A percentile compares a stretch with the other conserved stretches of the same genome.
phyloP scores from a whole-genome alignment of 106 monocot genomes.

The Posidonia australis region DNA sequence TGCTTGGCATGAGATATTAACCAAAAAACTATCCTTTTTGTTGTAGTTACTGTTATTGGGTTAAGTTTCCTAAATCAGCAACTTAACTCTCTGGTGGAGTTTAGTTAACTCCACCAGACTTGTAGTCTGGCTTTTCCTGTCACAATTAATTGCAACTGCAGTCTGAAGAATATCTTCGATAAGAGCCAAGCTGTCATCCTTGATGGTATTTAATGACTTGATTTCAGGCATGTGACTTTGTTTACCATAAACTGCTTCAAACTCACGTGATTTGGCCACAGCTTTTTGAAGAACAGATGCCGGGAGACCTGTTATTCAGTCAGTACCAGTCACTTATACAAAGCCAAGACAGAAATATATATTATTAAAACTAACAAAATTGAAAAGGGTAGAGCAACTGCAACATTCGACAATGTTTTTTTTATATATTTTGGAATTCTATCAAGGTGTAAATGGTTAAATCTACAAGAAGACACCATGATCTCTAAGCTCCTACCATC shows the following conservation, averaged over 20 bases:
- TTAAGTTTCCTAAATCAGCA: constrained; percentile 3
- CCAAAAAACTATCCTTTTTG: too few species aligned
- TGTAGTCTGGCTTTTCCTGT: constrained; percentile 4
- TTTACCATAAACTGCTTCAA: constrained; percentile 53
- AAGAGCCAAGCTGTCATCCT: constrained; percentile 15
- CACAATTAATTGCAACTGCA: constrained; percentile 11
- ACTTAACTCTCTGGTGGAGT: constrained; percentile 36
- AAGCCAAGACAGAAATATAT: background rate
- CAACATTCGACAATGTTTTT: too few species aligned
- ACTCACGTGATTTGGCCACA: constrained; percentile 54
- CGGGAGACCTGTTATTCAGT: constrained; percentile 51
- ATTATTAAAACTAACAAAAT: background rate
- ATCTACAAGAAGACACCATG: background rate
- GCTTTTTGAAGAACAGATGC: constrained; percentile 66
- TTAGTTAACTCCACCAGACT: constrained; percentile 17
- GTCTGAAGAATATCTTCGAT: constrained; percentile 25
- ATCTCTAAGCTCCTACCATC: too few species aligned
- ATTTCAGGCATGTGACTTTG: background rate
- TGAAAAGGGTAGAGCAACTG: background rate
- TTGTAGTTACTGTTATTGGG: background rate
- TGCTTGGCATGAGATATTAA: too few species aligned
- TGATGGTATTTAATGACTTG: background rate
- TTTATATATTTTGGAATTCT: background rate
- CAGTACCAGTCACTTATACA: background rate
- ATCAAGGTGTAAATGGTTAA: background rate